These are phyloP conservation scores for Magnolia sinica DNA, from an alignment of 164 flowering plant species.

Conservation along the genomic window DNA sequence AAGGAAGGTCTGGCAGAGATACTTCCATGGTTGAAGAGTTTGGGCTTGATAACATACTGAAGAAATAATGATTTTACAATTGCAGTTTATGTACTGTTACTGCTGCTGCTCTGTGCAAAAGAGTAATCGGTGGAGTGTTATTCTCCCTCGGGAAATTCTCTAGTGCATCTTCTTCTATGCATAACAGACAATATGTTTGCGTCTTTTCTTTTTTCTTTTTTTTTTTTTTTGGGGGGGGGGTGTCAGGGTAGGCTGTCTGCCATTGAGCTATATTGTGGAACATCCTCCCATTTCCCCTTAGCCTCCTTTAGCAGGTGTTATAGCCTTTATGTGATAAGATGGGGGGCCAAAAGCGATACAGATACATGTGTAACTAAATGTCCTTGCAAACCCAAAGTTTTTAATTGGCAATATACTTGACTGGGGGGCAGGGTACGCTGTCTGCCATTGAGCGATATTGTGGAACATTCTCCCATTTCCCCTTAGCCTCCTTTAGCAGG, in stretches of 20 bases:
- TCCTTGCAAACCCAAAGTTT: background rate
- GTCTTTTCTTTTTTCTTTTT: too few relatives aligned
- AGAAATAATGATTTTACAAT: background rate
- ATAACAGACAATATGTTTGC: background rate
- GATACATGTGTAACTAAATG: background rate
- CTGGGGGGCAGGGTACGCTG: background rate
- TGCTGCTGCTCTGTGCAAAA: background rate
- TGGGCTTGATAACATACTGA: slow-evolving; percentile 60
- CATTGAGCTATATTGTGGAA: background rate
- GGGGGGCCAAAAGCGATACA: background rate
- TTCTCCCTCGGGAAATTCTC: background rate
- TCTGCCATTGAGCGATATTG: background rate
- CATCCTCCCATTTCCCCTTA: background rate
- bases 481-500: background rate
- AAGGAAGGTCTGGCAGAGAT: slow-evolving; percentile 72
- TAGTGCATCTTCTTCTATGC: background rate
- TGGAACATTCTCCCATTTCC: background rate
- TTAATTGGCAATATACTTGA: background rate
- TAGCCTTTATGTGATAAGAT: background rate
- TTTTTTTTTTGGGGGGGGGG: too few relatives aligned
- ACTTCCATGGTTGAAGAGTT: slow-evolving; percentile 80
- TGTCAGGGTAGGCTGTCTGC: background rate
- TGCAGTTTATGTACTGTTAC: background rate
- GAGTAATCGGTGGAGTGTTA: background rate
- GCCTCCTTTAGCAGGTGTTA: background rate